These are phyloP conservation scores for Emericellopsis atlantica DNA, from an alignment of 2,329 filamentous ascomycete genomes.

Conservation along the genomic window DNA sequence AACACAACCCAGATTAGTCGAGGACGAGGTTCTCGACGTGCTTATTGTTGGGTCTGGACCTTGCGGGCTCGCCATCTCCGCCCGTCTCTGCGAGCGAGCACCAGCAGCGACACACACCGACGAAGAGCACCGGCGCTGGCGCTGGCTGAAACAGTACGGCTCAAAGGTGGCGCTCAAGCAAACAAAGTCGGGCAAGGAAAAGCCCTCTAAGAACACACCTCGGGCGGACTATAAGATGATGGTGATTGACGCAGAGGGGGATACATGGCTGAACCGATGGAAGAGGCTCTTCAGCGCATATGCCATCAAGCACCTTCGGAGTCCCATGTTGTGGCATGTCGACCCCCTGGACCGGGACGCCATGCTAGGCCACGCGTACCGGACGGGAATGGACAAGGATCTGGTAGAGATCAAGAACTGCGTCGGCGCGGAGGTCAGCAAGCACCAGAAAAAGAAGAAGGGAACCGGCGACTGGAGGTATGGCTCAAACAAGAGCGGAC, in stretches of 20 bases:
- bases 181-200: slow-evolving; percentile 17
- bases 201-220: neutral
- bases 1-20: neutral
- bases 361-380: slow-evolving; percentile 55
- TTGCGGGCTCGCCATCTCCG: slow-evolving; percentile 61
- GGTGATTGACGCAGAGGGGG: slow-evolving; percentile 53
- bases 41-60: slow-evolving; percentile 65
- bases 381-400: slow-evolving; percentile 46
- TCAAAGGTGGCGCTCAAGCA: slow-evolving; percentile 44
- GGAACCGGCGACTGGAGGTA: slow-evolving; percentile 3
- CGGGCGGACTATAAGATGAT: slow-evolving; percentile 30
- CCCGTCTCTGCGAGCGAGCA: slow-evolving; percentile 57
- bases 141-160: slow-evolving; percentile 59
- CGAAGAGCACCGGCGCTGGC: slow-evolving; percentile 69
- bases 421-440: slow-evolving; percentile 69
- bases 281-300: slow-evolving; percentile 55
- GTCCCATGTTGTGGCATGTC: slow-evolving; percentile 74
- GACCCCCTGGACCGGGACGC: slow-evolving; percentile 66
- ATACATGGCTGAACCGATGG: slow-evolving; percentile 60
- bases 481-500: slow-evolving; percentile 15
- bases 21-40: slow-evolving; percentile 44
- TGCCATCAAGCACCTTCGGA: slow-evolving; percentile 59
- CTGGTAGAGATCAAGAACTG: slow-evolving; percentile 60
- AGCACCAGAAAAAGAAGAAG: slow-evolving; percentile 60
- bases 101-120: slow-evolving; percentile 74